phyloP scores from a whole-genome alignment of 768 basidiomycete genomes.

The Dendrothele bispora region DNA sequence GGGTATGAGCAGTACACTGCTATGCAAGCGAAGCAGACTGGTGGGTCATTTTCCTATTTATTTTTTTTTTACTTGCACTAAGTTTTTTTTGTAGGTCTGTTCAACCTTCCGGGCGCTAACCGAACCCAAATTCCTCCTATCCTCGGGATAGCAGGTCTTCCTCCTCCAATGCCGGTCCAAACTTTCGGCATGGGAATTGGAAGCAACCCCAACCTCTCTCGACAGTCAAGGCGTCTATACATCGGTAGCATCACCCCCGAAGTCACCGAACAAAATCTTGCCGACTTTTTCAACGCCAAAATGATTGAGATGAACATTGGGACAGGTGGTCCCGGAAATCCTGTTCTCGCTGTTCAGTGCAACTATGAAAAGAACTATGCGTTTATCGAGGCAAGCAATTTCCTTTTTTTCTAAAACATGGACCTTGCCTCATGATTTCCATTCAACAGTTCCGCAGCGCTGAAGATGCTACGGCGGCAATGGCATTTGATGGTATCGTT shows the following conservation, averaged over 20 bases:
- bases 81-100: conserved; percentile 62
- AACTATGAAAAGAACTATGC: conserved; percentile 99
- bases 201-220: conserved; percentile 83
- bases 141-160: conserved; percentile 76
- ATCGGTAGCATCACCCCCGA: conserved; percentile 96
- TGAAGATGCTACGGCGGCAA: conserved; percentile 93
- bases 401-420: not conserved
- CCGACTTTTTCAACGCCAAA: conserved; percentile 93
- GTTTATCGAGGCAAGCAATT: conserved; percentile 82
- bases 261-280: conserved; percentile 89
- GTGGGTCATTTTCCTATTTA: conserved; percentile 38
- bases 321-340: conserved; percentile 81
- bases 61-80: conserved; percentile 5
- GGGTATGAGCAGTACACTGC: conserved; percentile 95
- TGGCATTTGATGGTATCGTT: conserved; percentile 97
- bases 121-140: conserved; percentile 85
- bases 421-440: conserved; percentile 9
- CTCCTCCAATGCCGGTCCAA: conserved; percentile 81
- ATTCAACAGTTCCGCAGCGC: conserved; percentile 88
- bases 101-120: conserved; percentile 95
- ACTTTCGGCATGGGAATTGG: conserved; percentile 87
- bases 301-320: conserved; percentile 93
- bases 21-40: conserved; percentile 97
- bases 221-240: conserved; percentile 93
- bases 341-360: conserved; percentile 91